Base-by-base conservation (phyloP, 2,329 filamentous ascomycete species). In the Leptographium galeiforme region DNA sequence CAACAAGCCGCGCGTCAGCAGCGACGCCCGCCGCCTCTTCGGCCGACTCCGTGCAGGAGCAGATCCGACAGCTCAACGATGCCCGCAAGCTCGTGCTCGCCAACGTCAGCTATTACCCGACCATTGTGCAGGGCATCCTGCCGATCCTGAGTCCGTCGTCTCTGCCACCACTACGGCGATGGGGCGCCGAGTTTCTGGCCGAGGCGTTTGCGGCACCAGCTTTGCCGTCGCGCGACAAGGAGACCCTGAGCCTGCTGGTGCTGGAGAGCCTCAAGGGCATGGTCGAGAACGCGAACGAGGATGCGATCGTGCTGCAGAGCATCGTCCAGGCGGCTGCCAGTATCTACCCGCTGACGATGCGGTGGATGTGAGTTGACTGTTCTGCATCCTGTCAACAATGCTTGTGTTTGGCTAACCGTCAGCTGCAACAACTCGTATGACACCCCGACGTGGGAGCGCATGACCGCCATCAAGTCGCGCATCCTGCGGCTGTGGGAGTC, bases 151-250 rank as follows among this genome's bases (percentile, higher is more conserved):
- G 84, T 56, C 80, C 85, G 51, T 76, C 77, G 59, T 78, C 87
- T 58, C 78, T 81, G 57, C 70, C 95, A 54, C 88, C 95, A 68
- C 73, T 97, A 63, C 85, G 89, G 68, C 77, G 90, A 84, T 98
- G 93, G 93, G 93, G 91, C 32, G 85, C 90, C 58, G 90, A 96
- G 57, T 98, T 98, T 65, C 75, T 98, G 45, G 89, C 91, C 54
- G 93, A 98, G 72, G 89, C 90, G 2, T 97, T 98, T 70, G 85
- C 93, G 54, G 94, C 88, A 56, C 93, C 94, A n/a, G 81, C 85
- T 25, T 76, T 97, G 62, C 73, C 84, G 19, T 74, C 80, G 55
- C 76, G 84, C 51, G 82, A 87, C 67, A 98, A 97, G 74, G 88
- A 84, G 73, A 82, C 82, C 57, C 75, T 93, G 70, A 82, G 84